Evolutionary conservation across 345 rosid genomes (phyloP), one percentile per base, ranked within the genome.

Genomic region (Moringa oleifera): DNA sequence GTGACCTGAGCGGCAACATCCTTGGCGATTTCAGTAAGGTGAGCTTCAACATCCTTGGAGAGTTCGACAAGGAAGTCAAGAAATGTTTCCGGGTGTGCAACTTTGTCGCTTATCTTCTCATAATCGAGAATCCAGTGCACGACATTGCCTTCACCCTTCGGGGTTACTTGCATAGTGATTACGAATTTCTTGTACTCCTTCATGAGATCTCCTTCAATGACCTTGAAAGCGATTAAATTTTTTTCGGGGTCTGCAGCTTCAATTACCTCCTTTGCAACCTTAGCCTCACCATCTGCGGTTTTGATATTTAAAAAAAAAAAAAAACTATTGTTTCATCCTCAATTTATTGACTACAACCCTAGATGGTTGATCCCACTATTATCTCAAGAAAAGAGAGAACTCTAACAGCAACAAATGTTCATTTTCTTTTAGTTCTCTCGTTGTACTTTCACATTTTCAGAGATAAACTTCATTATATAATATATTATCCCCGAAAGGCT

Each of bases 121-220:
- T 73, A 73, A 59, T 73, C 75, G 20, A 73, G 59, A 17, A 41
- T 70, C 81, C 76, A 73, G 12, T 61, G 75, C 51, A 55, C 75
- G 20, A 65, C 22, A 60, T 66, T 71, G 19, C 74, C 70, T 1
- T 59, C 0, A 1, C 75, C 66, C 5, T 33, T 33, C 11, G 5
- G 37, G 23, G 66, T 59, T 15, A 60, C 75, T 45, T 71, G 75
- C 12, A 71, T 25, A 1, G 70, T 71, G 33, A 33, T 0, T 51
- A 46, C 1, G 18, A 64, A 71, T 22, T 53, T 71, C n/a, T 65
- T 71, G 70, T 71, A 71, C 70, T 71, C 62, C 50, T 60, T 71
- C 70, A 71, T 53, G 33, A 71, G 53, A 65, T 71, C 75, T 41
- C 75, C 75, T 6, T 71, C 75, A 7, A 71, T 23, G 8, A 60